Percentiles rank a stretch among this genome's conserved stretches.
phyloP scores from a whole-genome alignment of 805 yeast genomes.

The Zygotorulaspora sp. region DNA sequence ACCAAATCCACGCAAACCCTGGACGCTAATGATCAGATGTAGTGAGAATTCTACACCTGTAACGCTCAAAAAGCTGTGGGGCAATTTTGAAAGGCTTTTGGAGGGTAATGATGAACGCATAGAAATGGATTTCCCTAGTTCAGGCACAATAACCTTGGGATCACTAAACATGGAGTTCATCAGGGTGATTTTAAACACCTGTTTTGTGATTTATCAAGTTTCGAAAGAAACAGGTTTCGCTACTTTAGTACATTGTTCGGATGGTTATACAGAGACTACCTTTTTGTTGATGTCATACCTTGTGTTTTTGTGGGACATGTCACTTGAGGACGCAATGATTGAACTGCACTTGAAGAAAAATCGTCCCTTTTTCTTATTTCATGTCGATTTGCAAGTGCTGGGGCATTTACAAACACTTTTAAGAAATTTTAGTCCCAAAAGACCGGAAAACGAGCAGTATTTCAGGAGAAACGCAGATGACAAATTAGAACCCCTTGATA shows the following conservation, averaged over 20 bases:
- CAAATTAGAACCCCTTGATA: conserved; percentile 16
- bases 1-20: conserved; percentile 44
- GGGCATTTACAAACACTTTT: conserved; percentile 61
- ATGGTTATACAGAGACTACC: conserved; percentile 90
- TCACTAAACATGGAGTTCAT: conserved; percentile 63
- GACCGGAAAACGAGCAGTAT: conserved; percentile 15
- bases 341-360: conserved; percentile 58
- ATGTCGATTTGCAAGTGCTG: conserved; percentile 64
- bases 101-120: conserved; percentile 6
- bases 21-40: conserved; percentile 56
- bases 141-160: conserved; percentile 78
- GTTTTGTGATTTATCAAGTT: conserved; percentile 43
- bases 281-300: conserved; percentile 65
- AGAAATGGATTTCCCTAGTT: conserved; percentile 67
- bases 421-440: conserved; percentile 53
- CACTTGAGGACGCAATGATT: conserved; percentile 61
- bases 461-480: background rate
- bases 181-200: conserved; percentile 62
- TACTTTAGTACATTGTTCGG: conserved; percentile 69
- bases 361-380: conserved; percentile 81
- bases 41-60: conserved; percentile 58
- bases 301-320: conserved; percentile 60
- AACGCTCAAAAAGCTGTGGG: conserved; percentile 31
- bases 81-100: conserved; percentile 22
- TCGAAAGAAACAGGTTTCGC: conserved; percentile 33